Percentiles rank a stretch among this genome's conserved stretches.
Evolutionary conservation across 805 yeast genomes (phyloP).

Genomic region (Brettanomyces anomalus): DNA sequence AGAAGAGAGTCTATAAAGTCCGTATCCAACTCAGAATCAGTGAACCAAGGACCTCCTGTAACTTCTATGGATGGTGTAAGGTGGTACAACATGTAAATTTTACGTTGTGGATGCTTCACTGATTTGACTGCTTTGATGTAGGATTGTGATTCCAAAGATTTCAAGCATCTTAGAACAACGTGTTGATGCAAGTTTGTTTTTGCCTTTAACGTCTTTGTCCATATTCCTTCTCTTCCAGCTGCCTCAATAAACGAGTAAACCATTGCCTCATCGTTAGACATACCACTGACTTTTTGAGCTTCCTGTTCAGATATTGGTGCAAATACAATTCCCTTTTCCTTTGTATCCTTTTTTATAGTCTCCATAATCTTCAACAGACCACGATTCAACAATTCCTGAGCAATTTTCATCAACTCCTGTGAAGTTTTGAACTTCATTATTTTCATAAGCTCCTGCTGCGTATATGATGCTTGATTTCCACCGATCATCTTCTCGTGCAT

Average conservation of each 20-base stretch:
- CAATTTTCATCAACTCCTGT: slow-evolving; percentile 30
- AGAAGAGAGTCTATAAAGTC: slow-evolving; percentile 83
- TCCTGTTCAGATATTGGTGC: slow-evolving; percentile 67
- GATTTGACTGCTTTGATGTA: slow-evolving; percentile 84
- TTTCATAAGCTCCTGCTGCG: slow-evolving; percentile 60
- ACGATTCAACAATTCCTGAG: slow-evolving; percentile 37
- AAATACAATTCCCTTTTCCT: slow-evolving; percentile 44
- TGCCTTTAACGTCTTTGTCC: slow-evolving; percentile 88
- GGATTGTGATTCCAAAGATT: slow-evolving; percentile 68
- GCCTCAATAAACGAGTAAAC: slow-evolving; percentile 89
- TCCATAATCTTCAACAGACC: slow-evolving; percentile 61
- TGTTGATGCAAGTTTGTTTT: slow-evolving; percentile 86
- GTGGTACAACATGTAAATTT: slow-evolving; percentile 90
- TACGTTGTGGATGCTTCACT: slow-evolving; percentile 86
- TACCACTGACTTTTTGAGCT: slow-evolving; percentile 66
- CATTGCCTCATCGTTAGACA: slow-evolving; percentile 84
- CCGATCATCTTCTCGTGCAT: slow-evolving; percentile 61
- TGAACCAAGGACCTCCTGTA: slow-evolving; percentile 99
- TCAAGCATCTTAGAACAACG: slow-evolving; percentile 77
- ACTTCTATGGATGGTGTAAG: slow-evolving; percentile 92
- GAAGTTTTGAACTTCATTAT: slow-evolving; percentile 35
- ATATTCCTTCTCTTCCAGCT: slow-evolving; percentile 88
- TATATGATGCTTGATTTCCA: slow-evolving; percentile 39
- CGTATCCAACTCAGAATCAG: slow-evolving; percentile 88
- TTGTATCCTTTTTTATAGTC: slow-evolving; percentile 35